Evolutionary conservation across 1,139 yeast species (phyloP), one percentile per base, ranked within the genome.

Genomic region (Geotrichum citri-aurantii): DNA sequence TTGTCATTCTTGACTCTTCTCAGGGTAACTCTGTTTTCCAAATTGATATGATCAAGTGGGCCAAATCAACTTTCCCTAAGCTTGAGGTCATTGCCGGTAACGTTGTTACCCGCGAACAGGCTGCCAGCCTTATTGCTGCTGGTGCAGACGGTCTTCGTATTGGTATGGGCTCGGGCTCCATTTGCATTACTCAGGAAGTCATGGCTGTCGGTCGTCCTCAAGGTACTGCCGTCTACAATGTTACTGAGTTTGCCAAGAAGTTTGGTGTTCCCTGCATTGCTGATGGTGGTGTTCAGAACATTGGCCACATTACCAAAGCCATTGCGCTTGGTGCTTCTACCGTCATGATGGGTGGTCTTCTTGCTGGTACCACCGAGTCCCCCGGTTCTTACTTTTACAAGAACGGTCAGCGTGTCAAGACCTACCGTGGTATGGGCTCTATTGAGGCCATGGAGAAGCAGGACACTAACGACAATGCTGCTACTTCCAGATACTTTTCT

Each of bases 191-290:
- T 60, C 99, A 95, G 80, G 99, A 93, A 79, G 99, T 93, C 62
- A 93, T 93, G 99, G 99, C 99, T 56, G 95, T 97, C 79, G 99
- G 99, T 78, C 92, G 99, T 82, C 99, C 99, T 62, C 99, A 95
- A 81, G 99, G 98, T 78, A 89, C 97, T 64, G 97, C 97, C 62
- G 96, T 90, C 59, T 89, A 82, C 79, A 84, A 83, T 64, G 97
- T 90, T 56, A 80, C 91, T 63, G 92, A 90, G 78, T 88, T 90
- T 73, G 92, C 96, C 67, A 85, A 84, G 76, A 81, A 83, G 73
- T 90, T 90, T 72, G 97, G 96, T 71, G 92, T 90, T 65, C 96
- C 97, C 70, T 88, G 97, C 78, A 91, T 93, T 69, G 99, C 99
- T 66, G 99, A 93, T 75, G 99, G 99, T 81, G 99, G 99, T 84